Evolutionary conservation across 352 stramenopile genomes (phyloP).

Genomic region (Globisporangium radiosum): DNA sequence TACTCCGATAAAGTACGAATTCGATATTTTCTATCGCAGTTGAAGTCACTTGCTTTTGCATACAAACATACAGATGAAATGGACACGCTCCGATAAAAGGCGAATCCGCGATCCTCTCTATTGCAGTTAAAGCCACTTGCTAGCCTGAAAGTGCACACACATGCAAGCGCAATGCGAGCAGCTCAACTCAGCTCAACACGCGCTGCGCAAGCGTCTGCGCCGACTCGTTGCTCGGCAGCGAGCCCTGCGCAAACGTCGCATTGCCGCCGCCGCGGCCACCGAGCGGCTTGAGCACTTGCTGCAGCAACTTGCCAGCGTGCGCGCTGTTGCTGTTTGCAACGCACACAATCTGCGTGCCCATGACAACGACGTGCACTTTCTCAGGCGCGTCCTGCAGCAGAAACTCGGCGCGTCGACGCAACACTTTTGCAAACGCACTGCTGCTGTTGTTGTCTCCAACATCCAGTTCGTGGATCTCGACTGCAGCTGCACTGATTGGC

Average conservation of each 20-base stretch:
- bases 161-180: too few species aligned
- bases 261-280: constrained; percentile 55
- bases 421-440: constrained; percentile 39
- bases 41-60: neutral
- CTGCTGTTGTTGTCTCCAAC: constrained; percentile 2
- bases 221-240: constrained; percentile 13
- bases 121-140: too few species aligned
- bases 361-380: constrained; percentile 37
- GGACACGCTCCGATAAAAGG: too few species aligned
- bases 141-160: too few species aligned
- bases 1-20: too few species aligned
- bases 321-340: constrained; percentile 18
- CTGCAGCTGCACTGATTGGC: constrained; percentile 3
- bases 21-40: neutral
- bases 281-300: constrained; percentile 42
- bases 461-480: constrained; percentile 29
- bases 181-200: constrained; percentile 8
- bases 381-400: constrained; percentile 25
- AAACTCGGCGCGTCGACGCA: constrained; percentile 59
- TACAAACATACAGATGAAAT: neutral
- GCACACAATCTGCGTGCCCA: constrained; percentile 49
- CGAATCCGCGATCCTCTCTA: too few species aligned
- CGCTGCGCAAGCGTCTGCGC: constrained; percentile 19
- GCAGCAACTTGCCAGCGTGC: constrained; percentile 54
- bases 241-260: constrained; percentile 56